Evolutionary conservation across 352 stramenopile species (phyloP).

Genomic region (Phytophthora brassicae): DNA sequence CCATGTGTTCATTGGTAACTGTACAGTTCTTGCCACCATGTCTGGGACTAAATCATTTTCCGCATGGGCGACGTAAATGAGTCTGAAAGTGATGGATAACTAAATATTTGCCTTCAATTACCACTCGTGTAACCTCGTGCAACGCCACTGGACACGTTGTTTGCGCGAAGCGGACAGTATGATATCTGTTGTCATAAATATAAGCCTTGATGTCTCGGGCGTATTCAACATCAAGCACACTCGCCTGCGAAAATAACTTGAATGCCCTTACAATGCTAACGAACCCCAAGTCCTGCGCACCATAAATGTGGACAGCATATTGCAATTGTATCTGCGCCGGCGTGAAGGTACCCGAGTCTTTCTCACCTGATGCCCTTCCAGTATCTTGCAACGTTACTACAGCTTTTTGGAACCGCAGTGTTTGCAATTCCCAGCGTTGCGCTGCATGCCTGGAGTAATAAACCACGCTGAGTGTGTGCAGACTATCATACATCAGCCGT

Average conservation of each 20-base stretch:
- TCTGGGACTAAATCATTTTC: no score
- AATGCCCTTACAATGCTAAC: no score
- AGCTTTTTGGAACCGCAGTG: background rate
- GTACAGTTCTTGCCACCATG: no score
- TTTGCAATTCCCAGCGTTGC: background rate
- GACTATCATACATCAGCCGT: background rate
- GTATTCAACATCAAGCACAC: background rate
- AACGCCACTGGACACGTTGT: background rate
- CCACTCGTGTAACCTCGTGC: background rate
- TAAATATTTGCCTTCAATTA: background rate
- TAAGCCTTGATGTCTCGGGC: background rate
- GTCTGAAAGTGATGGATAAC: background rate
- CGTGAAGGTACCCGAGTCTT: background rate
- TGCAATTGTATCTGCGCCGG: background rate
- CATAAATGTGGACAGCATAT: background rate
- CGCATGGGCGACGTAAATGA: no score
- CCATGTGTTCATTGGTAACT: no score
- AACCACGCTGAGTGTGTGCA: background rate
- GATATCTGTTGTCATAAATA: background rate
- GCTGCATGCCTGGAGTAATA: background rate
- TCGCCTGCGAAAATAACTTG: background rate
- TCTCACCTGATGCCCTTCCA: background rate
- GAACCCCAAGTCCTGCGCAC: background rate
- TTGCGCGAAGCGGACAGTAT: background rate
- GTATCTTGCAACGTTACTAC: background rate